Conservation (phyloP, 768 basidiomycete genomes). For the Xerocomellus amylosporus region DNA sequence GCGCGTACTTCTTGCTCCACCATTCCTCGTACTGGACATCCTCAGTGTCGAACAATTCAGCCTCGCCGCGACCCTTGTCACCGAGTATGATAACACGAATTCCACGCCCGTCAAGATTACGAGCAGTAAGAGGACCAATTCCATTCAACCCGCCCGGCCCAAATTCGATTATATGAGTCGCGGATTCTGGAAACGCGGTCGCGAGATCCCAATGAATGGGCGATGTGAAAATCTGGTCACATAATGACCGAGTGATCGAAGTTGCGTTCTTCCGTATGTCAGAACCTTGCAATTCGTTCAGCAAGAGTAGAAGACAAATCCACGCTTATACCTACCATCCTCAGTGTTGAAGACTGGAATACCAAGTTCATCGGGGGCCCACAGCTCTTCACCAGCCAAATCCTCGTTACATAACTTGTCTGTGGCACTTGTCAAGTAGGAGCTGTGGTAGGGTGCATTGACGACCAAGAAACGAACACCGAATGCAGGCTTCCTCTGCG, state of each 20-base stretch:
- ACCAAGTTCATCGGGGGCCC: slow-evolving; percentile 62
- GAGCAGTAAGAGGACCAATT: slow-evolving; percentile 86
- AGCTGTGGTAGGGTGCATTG: slow-evolving; percentile 93
- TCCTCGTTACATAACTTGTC: slow-evolving; percentile 77
- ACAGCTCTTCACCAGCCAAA: slow-evolving; percentile 74
- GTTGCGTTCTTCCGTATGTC: slow-evolving; percentile 71
- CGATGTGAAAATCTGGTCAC: slow-evolving; percentile 88
- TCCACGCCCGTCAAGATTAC: slow-evolving; percentile 91
- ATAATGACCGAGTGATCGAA: slow-evolving; percentile 83
- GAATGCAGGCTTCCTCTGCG: slow-evolving; percentile 93
- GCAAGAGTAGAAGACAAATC: slow-evolving; percentile 19
- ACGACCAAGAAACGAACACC: slow-evolving; percentile 92
- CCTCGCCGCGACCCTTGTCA: slow-evolving; percentile 85
- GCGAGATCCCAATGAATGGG: slow-evolving; percentile 94
- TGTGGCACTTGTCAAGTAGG: slow-evolving; percentile 71
- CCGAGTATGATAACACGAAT: slow-evolving; percentile 87
- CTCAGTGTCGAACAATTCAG: slow-evolving; percentile 73
- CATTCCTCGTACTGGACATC: slow-evolving; percentile 75
- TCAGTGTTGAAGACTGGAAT: slow-evolving; percentile 93
- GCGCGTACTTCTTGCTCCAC: slow-evolving; percentile 90
- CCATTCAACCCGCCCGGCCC: slow-evolving; percentile 94
- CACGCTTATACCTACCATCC: slow-evolving; percentile 57
- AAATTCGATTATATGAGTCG: slow-evolving; percentile 95
- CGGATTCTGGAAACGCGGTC: slow-evolving; percentile 83
- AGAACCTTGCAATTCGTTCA: slow-evolving; percentile 51